A percentile compares a stretch with the other conserved stretches of the same genome.
Conservation (phyloP, 768 basidiomycete genomes). For the Podaxis sp. region DNA sequence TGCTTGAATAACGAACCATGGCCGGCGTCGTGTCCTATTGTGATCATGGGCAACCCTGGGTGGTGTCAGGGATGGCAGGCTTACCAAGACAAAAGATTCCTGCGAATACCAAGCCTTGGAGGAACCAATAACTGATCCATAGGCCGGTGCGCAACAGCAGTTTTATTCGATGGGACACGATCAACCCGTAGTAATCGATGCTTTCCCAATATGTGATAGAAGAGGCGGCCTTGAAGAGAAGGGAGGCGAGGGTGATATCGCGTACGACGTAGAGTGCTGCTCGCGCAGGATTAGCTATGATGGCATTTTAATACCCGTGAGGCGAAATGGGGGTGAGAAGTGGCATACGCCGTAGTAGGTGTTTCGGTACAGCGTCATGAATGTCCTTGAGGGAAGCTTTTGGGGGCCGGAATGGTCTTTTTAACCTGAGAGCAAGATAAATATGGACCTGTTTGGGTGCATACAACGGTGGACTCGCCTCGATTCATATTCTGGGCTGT, state of each 20-base stretch:
- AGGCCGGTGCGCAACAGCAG: constrained; percentile 26
- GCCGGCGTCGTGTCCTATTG: constrained; percentile 40
- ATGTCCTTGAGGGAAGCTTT: constrained; percentile 47
- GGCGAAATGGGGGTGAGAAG: not conserved
- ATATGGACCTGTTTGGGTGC: not conserved
- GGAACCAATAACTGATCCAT: constrained; percentile 47
- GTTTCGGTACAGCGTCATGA: constrained; percentile 51
- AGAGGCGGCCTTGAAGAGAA: constrained; percentile 40
- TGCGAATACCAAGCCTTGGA: constrained; percentile 46
- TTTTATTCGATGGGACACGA: constrained; percentile 27
- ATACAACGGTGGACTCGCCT: constrained; percentile 20
- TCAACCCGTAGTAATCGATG: constrained; percentile 33
- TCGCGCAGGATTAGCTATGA: constrained; percentile 30
- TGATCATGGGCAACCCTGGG: not conserved
- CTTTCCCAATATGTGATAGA: constrained; percentile 37
- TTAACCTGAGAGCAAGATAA: constrained; percentile 23
- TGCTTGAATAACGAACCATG: constrained; percentile 37
- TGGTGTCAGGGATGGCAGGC: not conserved
- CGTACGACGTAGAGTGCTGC: constrained; percentile 40
- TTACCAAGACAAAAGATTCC: constrained; percentile 51
- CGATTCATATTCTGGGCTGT: constrained; percentile 37
- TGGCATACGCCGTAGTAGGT: constrained; percentile 38
- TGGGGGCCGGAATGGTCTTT: constrained; percentile 45
- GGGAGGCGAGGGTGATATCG: constrained; percentile 36
- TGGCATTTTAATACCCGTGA: not conserved